Percentiles rank a stretch among this genome's conserved stretches.
phyloP scores from a whole-genome alignment of 441 rosid genomes.

The Geranium incanum region DNA sequence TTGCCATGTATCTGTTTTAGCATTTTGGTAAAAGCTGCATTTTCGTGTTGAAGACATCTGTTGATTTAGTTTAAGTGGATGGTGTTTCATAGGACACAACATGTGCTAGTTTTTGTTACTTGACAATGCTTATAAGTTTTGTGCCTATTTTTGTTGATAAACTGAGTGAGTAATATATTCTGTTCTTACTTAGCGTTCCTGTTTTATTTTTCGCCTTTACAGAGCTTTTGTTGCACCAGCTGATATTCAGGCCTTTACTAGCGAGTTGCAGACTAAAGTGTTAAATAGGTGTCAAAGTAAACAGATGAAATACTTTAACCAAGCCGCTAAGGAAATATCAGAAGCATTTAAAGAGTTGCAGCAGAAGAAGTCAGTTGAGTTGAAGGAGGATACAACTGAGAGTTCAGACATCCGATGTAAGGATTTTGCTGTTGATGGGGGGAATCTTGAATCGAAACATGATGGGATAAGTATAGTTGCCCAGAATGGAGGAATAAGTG shows the following conservation, averaged over 20 bases:
- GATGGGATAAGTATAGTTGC: conserved; percentile 26
- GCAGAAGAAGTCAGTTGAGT: conserved; percentile 39
- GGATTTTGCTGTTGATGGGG: conserved; percentile 38
- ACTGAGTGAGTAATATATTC: not conserved
- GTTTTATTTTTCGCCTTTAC: conserved; percentile 25
- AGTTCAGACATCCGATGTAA: conserved; percentile 31
- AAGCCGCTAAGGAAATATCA: conserved; percentile 81
- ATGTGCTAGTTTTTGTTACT: not conserved
- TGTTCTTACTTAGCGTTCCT: conserved; percentile 15
- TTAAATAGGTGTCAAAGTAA: conserved; percentile 58
- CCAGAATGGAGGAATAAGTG: conserved; percentile 28
- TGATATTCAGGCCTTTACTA: conserved; percentile 80
- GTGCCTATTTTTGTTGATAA: conserved; percentile 5
- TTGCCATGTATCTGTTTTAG: not conserved
- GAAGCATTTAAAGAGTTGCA: conserved; percentile 63
- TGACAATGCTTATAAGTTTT: not conserved
- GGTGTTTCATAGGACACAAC: not conserved
- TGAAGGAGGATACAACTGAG: conserved; percentile 35
- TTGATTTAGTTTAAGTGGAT: not conserved
- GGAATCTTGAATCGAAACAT: conserved; percentile 32
- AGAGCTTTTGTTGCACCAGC: conserved; percentile 88
- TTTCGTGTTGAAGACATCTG: not conserved
- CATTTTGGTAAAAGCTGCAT: not conserved
- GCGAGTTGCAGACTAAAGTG: conserved; percentile 71
- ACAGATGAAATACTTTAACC: conserved; percentile 58